Conservation (phyloP, 371 early-diverging fungal genomes). For the Conidiobolus incongruus region DNA sequence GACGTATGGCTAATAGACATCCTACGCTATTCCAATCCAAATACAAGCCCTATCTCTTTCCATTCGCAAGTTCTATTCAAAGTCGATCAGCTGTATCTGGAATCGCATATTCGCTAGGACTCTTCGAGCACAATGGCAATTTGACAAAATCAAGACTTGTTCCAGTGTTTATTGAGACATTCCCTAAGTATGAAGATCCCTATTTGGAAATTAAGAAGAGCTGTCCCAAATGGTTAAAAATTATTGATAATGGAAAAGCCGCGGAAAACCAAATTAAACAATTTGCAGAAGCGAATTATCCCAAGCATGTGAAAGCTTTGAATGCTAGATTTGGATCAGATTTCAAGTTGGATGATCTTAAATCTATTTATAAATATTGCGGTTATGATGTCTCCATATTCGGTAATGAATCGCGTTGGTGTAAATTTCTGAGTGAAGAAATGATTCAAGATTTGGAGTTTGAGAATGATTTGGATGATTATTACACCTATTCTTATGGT, state of each 20-base stretch:
- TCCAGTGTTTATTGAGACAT: slow-evolving; percentile 7
- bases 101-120: slow-evolving; percentile 6
- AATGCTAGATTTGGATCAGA: neutral
- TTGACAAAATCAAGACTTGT: slow-evolving; percentile 2
- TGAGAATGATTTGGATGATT: slow-evolving; percentile 12
- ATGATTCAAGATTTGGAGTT: slow-evolving; percentile 13
- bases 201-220: slow-evolving; percentile 8
- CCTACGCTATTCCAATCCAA: too few species aligned
- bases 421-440: slow-evolving; percentile 9
- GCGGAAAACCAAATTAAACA: slow-evolving; percentile 2
- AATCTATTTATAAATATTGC: slow-evolving; percentile 11
- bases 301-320: neutral
- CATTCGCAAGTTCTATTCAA: neutral
- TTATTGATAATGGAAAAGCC: neutral
- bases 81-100: slow-evolving; percentile 6
- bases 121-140: slow-evolving; percentile 5
- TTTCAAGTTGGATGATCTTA: slow-evolving; percentile 1
- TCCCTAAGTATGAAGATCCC: slow-evolving; percentile 6
- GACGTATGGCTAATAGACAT: too few species aligned
- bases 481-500: slow-evolving; percentile 15
- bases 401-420: slow-evolving; percentile 9
- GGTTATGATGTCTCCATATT: slow-evolving; percentile 11
- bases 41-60: too few species aligned
- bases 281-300: neutral
- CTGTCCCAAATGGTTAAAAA: slow-evolving; percentile 8